A percentile compares a stretch with the other conserved stretches of the same genome.
phyloP scores from a whole-genome alignment of 805 yeast genomes.

The Metschnikowia cubensis region DNA sequence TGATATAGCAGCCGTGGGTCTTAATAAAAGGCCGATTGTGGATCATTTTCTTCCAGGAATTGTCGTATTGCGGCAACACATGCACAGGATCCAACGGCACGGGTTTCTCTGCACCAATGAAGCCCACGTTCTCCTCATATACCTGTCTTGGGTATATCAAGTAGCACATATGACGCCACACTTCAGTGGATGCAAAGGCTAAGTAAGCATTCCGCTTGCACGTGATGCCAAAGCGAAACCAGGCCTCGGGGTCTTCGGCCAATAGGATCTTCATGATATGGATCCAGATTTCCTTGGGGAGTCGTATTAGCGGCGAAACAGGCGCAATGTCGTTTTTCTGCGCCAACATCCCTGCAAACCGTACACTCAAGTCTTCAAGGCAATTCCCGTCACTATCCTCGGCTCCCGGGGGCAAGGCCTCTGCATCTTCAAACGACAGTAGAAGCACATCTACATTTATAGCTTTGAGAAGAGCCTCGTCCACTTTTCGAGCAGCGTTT shows the following conservation, averaged over 20 bases:
- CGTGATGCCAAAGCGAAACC: conserved; percentile 58
- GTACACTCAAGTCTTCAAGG: conserved; percentile 11
- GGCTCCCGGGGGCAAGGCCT: conserved; percentile 18
- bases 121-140: conserved; percentile 48
- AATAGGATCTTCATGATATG: conserved; percentile 48
- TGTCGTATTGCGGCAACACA: conserved; percentile 27
- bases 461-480: conserved; percentile 33
- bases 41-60: conserved; percentile 49
- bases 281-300: conserved; percentile 57
- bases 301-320: conserved; percentile 34
- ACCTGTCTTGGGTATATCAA: conserved; percentile 51
- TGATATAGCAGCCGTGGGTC: conserved; percentile 78
- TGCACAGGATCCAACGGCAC: conserved; percentile 30
- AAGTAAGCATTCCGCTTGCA: conserved; percentile 55
- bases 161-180: conserved; percentile 50
- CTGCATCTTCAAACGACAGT: conserved; percentile 30
- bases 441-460: conserved; percentile 42
- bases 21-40: conserved; percentile 70
- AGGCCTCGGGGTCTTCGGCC: conserved; percentile 51
- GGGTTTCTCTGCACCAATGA: conserved; percentile 26
- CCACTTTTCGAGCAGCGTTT: conserved; percentile 28
- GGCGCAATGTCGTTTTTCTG: conserved; percentile 22
- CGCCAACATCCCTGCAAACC: conserved; percentile 25
- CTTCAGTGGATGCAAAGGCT: conserved; percentile 48
- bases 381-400: conserved; percentile 11